Conservation (phyloP, 768 basidiomycete genomes). For the Boletellus ananas region DNA sequence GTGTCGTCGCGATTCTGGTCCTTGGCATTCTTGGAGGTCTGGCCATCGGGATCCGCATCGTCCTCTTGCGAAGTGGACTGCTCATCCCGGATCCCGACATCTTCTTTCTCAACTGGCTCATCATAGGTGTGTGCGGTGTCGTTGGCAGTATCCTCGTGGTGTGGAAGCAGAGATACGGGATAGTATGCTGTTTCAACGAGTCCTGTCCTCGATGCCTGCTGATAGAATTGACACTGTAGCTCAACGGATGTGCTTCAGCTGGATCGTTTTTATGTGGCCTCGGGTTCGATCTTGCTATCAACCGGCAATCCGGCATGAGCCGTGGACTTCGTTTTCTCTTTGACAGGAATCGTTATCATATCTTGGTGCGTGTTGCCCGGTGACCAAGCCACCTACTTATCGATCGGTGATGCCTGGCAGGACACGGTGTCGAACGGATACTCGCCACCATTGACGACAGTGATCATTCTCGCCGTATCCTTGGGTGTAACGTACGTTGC, state of each 20-base stretch:
- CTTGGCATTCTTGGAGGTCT: conserved; percentile 54
- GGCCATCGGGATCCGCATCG: conserved; percentile 52
- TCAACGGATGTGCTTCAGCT: conserved; percentile 49
- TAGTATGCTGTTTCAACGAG: conserved; percentile 38
- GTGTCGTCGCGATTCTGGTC: conserved; percentile 42
- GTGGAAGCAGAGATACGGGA: conserved; percentile 43
- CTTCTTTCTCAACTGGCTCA: conserved; percentile 50
- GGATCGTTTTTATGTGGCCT: conserved; percentile 60
- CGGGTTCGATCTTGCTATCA: conserved; percentile 52
- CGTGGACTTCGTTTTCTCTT: conserved; percentile 59
- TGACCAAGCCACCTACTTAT: not conserved
- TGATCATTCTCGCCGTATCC: conserved; percentile 51
- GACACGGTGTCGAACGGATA: conserved; percentile 48
- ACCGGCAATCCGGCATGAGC: conserved; percentile 60
- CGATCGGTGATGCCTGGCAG: conserved; percentile 28
- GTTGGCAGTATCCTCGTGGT: conserved; percentile 41
- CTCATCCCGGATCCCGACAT: conserved; percentile 36
- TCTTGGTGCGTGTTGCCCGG: conserved; percentile 38
- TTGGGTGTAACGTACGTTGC: conserved; percentile 51
- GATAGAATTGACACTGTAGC: conserved; percentile 24
- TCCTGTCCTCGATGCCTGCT: not conserved
- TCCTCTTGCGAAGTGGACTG: conserved; percentile 47
- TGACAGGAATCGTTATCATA: conserved; percentile 58
- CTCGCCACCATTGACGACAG: conserved; percentile 45
- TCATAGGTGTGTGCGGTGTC: conserved; percentile 45